Evolutionary conservation across 371 early-diverging fungal species (phyloP), one percentile per base, ranked within the genome.

Genomic region (Nematocida homosporus): DNA sequence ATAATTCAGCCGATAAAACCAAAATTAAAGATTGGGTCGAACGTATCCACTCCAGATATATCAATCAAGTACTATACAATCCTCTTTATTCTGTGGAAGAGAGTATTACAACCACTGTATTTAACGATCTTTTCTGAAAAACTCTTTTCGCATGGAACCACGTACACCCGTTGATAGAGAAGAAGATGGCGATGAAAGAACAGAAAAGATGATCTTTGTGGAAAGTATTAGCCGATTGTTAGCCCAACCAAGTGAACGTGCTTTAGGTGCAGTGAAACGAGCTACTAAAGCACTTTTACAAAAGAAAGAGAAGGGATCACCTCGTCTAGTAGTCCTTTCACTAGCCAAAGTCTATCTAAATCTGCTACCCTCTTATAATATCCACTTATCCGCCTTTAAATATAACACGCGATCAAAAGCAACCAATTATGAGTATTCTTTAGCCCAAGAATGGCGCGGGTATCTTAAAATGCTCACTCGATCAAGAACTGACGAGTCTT

Each of bases 401-500:
- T 72, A 72, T 64, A 59, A 72, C 35, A 6, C 63, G 20, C 8
- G 18, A 2, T 44, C 60, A 6, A 72, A 72, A 51, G 38, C 57
- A 44, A 72, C 38, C 0, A 61, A 16, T 16, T 72, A 72, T 38
- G 75, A 72, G 61, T 72, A 72, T 53, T 13, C 20, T 2, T 64
- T 72, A 13, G 54, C 63, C 23, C n/a, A 48, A 20, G 75, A 72
- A 64, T 72, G 75, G 75, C 8, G 29, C 27, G 60, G 35, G 16
- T 72, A 61, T 57, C 34, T 72, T 32, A 72, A 72, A 55, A 32
- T 47, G n/a, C 30, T 72, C 16, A 72, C 75, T 4, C 57, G 63
- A 40, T 72, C 75, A n/a, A 42, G 55, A 23, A 72, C 75, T 20
- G 52, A 72, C 20, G 75, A 72, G 52, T 72, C 75, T 44, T 72